A percentile compares a stretch with the other conserved stretches of the same genome.
These are phyloP conservation scores for Syzygium malaccense DNA, from an alignment of 441 rosid genomes.

Conservation along the genomic window DNA sequence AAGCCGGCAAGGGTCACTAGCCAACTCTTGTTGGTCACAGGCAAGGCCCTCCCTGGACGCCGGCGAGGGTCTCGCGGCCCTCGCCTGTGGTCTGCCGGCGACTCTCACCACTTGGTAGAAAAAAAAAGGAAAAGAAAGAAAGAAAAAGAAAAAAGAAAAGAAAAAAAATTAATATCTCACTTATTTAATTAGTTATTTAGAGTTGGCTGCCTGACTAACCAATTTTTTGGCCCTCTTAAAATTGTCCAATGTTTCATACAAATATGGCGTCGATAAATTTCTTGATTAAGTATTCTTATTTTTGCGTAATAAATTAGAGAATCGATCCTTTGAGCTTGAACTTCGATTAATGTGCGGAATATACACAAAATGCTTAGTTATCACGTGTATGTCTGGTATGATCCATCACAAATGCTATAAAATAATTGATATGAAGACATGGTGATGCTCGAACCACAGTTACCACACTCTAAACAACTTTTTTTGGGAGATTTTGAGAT, in stretches of 20 bases:
- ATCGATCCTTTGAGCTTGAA: neutral
- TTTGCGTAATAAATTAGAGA: neutral
- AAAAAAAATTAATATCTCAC: neutral
- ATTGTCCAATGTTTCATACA: neutral
- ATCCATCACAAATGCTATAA: neutral
- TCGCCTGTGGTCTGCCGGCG: no score
- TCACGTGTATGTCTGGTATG: neutral
- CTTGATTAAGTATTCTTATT: neutral
- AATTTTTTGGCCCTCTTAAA: neutral
- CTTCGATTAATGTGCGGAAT: neutral
- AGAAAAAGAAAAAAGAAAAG: no score
- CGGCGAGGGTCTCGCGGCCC: no score
- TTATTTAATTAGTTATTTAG: neutral
- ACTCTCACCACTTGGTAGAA: no score
- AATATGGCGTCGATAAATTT: neutral
- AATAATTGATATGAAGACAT: neutral
- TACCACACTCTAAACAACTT: neutral
- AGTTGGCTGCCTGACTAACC: neutral
- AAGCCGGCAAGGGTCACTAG: no score
- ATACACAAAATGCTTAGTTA: neutral
- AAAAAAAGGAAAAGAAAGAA: no score
- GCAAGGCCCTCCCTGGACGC: no score
- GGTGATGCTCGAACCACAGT: neutral
- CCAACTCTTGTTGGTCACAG: no score
- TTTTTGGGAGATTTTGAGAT: neutral